Evolutionary conservation across 2,329 filamentous ascomycete genomes (phyloP).

Genomic region (Alternaria hordeiaustralica): DNA sequence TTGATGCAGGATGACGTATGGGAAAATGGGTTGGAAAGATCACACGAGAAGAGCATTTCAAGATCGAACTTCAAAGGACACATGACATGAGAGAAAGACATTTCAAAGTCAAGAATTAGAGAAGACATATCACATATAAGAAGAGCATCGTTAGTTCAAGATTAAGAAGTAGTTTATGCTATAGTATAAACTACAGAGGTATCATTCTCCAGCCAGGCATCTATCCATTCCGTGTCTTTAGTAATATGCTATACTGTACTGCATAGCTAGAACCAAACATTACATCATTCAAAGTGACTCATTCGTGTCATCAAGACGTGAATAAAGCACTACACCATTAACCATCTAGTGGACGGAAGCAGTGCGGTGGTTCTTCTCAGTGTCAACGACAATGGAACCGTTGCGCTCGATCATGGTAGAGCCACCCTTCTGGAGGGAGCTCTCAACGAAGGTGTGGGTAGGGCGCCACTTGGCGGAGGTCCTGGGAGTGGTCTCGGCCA

Average conservation of each 20-base stretch:
- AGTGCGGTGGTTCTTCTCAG: constrained; percentile 1
- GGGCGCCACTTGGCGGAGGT: constrained; percentile 71
- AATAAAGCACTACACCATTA: not conserved
- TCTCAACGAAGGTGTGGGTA: not conserved
- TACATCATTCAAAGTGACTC: not conserved
- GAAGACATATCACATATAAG: not conserved
- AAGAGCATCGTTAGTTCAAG: not conserved
- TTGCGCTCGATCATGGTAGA: not conserved
- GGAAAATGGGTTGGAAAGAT: not conserved
- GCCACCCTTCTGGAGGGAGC: not conserved
- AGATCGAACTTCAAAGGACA: not conserved
- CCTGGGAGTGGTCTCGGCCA: constrained; percentile 80
- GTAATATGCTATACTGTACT: not conserved
- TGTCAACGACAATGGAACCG: not conserved
- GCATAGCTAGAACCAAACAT: not conserved
- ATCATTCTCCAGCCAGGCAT: not conserved
- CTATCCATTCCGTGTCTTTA: not conserved
- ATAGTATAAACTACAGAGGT: not conserved
- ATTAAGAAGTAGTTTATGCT: constrained; percentile 1
- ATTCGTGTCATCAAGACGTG: not conserved
- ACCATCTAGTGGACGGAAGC: not conserved
- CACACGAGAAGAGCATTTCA: not conserved
- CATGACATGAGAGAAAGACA: not conserved
- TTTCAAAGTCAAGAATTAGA: not conserved
- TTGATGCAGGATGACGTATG: not conserved